phyloP scores from a whole-genome alignment of 2,329 filamentous ascomycete genomes.

The Alternaria postmessia region DNA sequence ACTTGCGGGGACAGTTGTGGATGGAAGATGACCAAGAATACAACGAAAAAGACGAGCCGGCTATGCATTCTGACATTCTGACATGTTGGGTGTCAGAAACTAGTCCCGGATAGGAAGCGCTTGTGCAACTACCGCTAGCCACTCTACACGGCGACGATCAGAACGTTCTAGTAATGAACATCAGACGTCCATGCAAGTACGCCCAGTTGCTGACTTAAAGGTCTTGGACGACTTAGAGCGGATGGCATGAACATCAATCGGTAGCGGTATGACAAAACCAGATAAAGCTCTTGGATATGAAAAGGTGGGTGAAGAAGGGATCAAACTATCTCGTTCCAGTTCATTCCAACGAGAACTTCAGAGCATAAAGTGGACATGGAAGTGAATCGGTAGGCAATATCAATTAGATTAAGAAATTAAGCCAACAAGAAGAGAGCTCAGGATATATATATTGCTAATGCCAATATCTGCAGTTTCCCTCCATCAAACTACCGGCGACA shows the following conservation, averaged over 20 bases:
- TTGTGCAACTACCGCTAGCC: neutral
- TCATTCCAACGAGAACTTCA: neutral
- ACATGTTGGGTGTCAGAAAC: neutral
- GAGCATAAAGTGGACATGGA: neutral
- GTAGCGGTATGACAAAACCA: neutral
- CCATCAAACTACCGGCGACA: neutral
- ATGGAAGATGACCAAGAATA: neutral
- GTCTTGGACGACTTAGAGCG: neutral
- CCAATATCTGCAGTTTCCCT: neutral
- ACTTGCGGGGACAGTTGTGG: neutral
- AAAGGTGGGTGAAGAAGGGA: neutral
- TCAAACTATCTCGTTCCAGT: neutral
- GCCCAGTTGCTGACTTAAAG: neutral
- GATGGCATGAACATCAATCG: neutral
- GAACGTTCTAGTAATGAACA: neutral
- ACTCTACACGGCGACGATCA: neutral
- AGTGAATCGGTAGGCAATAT: neutral
- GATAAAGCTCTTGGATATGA: neutral
- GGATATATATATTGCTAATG: neutral
- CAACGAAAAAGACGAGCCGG: neutral
- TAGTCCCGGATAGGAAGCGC: neutral
- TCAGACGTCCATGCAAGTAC: neutral
- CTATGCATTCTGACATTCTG: constrained; percentile 1
- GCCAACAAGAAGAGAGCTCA: neutral
- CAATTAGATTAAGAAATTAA: neutral